Percentiles rank a stretch among this genome's conserved stretches.
Evolutionary conservation across 2,329 filamentous ascomycete genomes (phyloP).

Genomic region (Aspergillus neotritici): DNA sequence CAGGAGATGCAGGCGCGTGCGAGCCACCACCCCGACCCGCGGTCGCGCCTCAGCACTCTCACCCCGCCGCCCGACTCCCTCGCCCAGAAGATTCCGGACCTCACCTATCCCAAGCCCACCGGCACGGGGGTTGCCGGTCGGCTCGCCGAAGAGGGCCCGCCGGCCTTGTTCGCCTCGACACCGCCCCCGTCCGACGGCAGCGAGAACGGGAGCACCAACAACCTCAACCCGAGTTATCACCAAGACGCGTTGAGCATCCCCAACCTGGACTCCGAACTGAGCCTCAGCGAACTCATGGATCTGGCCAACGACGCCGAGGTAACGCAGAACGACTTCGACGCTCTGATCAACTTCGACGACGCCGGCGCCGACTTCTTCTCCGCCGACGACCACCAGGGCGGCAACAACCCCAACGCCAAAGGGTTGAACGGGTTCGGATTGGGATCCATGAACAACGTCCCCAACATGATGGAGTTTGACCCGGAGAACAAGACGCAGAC

Average conservation of each 20-base stretch:
- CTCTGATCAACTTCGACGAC: conserved; percentile 44
- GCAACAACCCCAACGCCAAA: conserved; percentile 7
- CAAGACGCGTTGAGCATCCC: conserved; percentile 27
- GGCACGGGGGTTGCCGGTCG: conserved; percentile 14
- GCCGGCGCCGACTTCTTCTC: conserved; percentile 32
- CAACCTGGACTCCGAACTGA: conserved; percentile 30
- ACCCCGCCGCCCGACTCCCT: conserved; percentile 40
- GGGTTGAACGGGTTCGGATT: conserved; percentile 10
- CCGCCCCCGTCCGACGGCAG: conserved; percentile 40
- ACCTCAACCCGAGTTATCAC: conserved; percentile 28
- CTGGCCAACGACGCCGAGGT: conserved; percentile 42
- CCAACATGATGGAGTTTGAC: conserved; percentile 14
- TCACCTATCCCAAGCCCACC: conserved; percentile 30
- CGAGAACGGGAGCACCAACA: conserved; percentile 39
- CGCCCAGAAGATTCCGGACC: conserved; percentile 35
- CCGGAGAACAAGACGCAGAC: conserved; percentile 12
- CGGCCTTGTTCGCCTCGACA: conserved; percentile 31
- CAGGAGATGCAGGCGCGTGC: conserved; percentile 26
- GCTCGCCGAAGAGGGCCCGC: conserved; percentile 19
- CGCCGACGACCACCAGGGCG: conserved; percentile 20
- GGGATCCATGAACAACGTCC: conserved; percentile 8
- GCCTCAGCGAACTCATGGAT: conserved; percentile 39
- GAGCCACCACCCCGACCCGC: conserved; percentile 13
- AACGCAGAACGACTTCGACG: conserved; percentile 43
- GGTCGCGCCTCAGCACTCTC: conserved; percentile 27